Conservation (phyloP, 768 basidiomycete species). For the Psilocybe cyanescens region DNA sequence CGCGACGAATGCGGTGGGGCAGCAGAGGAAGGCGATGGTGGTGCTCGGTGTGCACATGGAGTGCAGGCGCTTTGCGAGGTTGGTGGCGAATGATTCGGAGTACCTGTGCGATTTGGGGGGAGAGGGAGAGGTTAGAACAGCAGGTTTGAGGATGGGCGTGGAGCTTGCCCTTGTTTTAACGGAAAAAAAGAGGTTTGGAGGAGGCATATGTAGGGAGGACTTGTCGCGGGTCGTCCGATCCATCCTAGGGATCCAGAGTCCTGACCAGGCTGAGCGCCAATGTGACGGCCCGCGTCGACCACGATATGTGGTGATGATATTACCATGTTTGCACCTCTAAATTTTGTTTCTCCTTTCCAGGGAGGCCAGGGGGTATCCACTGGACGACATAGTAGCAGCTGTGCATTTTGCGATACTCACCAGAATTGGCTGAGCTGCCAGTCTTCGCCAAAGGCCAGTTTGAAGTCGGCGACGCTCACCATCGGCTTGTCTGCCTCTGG, state of each 20-base stretch:
- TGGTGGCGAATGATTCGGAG: slow-evolving; percentile 41
- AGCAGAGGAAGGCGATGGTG: slow-evolving; percentile 47
- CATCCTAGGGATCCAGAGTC: background rate
- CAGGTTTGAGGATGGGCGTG: slow-evolving; percentile 16
- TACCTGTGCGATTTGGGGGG: slow-evolving; percentile 36
- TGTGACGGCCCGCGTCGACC: background rate
- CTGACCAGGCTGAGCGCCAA: background rate
- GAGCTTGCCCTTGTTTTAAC: slow-evolving; percentile 17
- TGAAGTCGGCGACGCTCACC: slow-evolving; percentile 48
- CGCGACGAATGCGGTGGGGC: slow-evolving; percentile 51
- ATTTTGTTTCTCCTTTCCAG: background rate
- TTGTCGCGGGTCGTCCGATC: background rate
- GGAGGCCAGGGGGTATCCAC: background rate
- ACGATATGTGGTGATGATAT: background rate
- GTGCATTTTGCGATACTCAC: slow-evolving; percentile 31
- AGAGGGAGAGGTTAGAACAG: slow-evolving; percentile 9
- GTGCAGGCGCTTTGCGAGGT: slow-evolving; percentile 36
- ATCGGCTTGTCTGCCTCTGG: slow-evolving; percentile 35
- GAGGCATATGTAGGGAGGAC: background rate
- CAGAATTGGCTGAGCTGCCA: slow-evolving; percentile 58
- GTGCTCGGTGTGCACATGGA: slow-evolving; percentile 34
- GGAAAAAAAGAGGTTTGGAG: background rate
- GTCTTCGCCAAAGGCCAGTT: slow-evolving; percentile 47
- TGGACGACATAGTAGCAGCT: background rate
- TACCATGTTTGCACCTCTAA: too few relatives aligned